Evolutionary conservation across 2,329 filamentous ascomycete genomes (phyloP), one percentile per base, ranked within the genome.

Genomic region (Fusarium xylarioides): DNA sequence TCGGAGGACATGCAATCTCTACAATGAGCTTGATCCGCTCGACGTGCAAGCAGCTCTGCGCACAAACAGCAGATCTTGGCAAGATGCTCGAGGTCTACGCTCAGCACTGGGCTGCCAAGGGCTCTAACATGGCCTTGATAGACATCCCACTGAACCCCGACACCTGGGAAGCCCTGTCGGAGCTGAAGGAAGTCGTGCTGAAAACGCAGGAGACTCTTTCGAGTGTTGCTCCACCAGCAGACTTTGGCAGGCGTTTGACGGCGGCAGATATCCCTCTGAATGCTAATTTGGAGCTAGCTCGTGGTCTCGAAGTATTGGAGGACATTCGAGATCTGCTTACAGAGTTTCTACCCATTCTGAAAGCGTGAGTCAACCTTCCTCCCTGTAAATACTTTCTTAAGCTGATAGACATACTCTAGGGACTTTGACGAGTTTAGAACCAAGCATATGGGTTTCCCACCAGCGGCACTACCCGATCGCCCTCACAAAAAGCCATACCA

Each of bases 401-500:
- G 37, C 16, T 66, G 23, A 57, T 2, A 5, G 1, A 14, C 8
- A 4, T 11, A 2, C 1, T 5, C 2, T 1, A 78, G 76, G 18
- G 76, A 78, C 15, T 78, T 65, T 23, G 43, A 78, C 15, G 71
- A 71, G 30, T 75, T 74, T 2, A 50, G 59, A 15, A 73, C 70
- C 0, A 40, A 58, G 14, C 47, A 58, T 15, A 78, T 76, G 74
- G 35, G 18, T 0, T 72, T 78, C 4, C 72, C 74, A 0, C 5
- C 34, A 1, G 50, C 50, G 3, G 32, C 35, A 9, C 4, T 23
- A 5, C 21, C 23, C 30, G 9, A 34, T 3, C 34, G 10, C 5
- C 42, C 40, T 1, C 28, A 59, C 5, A 16, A 28, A 37, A 28
- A 37, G 49, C 60, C 37, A 5, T 28, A 26, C 10, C 54, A 65